phyloP scores from a whole-genome alignment of 495 filamentous ascomycete genomes.

The Gamarada debralockiae region DNA sequence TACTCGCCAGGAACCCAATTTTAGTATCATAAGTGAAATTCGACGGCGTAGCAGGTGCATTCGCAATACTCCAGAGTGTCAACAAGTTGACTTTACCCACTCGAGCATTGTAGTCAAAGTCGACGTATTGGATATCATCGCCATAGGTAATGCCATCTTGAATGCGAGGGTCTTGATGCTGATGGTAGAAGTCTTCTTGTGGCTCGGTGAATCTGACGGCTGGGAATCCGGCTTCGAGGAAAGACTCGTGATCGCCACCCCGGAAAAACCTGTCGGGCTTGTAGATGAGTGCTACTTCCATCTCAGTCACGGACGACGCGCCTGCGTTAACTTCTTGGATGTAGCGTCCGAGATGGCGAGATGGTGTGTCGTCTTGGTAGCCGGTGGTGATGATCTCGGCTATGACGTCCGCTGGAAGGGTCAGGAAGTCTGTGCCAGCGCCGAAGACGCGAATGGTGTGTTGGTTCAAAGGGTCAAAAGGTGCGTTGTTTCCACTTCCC shows the following conservation, averaged over 20 bases:
- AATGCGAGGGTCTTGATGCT: slow-evolving; percentile 46
- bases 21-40: slow-evolving; percentile 42
- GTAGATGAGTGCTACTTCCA: slow-evolving; percentile 44
- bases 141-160: slow-evolving; percentile 42
- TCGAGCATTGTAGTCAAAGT: slow-evolving; percentile 44
- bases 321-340: slow-evolving; percentile 47
- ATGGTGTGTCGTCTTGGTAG: slow-evolving; percentile 48
- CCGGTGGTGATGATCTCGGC: slow-evolving; percentile 41
- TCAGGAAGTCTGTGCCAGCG: slow-evolving; percentile 34
- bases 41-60: slow-evolving; percentile 36
- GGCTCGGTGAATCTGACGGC: slow-evolving; percentile 50
- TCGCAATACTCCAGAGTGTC: slow-evolving; percentile 42
- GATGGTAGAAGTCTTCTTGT: slow-evolving; percentile 46
- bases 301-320: slow-evolving; percentile 29
- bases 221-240: slow-evolving; percentile 42
- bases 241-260: slow-evolving; percentile 48
- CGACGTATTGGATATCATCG: slow-evolving; percentile 45
- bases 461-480: slow-evolving; percentile 32
- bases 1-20: slow-evolving; percentile 13
- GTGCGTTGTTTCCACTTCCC: slow-evolving; percentile 34
- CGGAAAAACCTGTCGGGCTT: slow-evolving; percentile 46
- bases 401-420: neutral
- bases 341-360: slow-evolving; percentile 45
- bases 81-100: slow-evolving; percentile 47
- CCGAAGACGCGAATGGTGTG: slow-evolving; percentile 46